These are phyloP conservation scores for Solidago caesia DNA, from an alignment of 129 eudicot species.

Conservation along the genomic window DNA sequence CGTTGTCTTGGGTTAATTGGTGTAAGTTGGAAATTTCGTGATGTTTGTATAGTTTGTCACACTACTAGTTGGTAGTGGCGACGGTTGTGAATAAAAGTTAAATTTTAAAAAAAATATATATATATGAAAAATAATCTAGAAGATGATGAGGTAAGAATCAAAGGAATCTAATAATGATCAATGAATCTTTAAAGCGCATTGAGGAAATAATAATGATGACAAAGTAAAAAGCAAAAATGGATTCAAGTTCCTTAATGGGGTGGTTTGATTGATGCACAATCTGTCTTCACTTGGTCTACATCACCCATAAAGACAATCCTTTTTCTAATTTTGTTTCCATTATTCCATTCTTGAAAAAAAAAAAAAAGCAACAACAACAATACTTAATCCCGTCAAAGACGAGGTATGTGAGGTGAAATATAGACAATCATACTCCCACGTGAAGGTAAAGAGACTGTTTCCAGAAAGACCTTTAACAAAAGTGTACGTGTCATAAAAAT, in stretches of 20 bases:
- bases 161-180: constrained; percentile 30
- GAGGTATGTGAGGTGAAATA: not conserved
- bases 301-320: constrained; percentile 30
- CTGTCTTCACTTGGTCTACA: constrained; percentile 38
- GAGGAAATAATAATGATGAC: constrained; percentile 29
- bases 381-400: no score
- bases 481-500: no score
- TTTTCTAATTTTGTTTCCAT: not conserved
- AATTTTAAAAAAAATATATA: no score
- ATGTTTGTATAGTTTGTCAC: no score
- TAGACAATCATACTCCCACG: not conserved
- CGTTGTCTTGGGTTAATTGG: no score
- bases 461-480: no score
- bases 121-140: not conserved
- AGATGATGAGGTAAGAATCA: constrained; percentile 26
- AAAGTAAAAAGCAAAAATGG: constrained; percentile 28
- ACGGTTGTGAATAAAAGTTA: no score
- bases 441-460: no score
- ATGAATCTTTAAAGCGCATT: constrained; percentile 39
- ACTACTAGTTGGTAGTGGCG: no score
- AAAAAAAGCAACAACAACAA: not conserved
- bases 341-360: not conserved
- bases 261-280: constrained; percentile 31
- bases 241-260: constrained; percentile 45
- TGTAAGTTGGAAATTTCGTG: no score